Percentiles rank a stretch among this genome's conserved stretches.
Evolutionary conservation across 202 grass and related monocot genomes (phyloP).

Genomic region (Thinopyrum obtusiflorum): DNA sequence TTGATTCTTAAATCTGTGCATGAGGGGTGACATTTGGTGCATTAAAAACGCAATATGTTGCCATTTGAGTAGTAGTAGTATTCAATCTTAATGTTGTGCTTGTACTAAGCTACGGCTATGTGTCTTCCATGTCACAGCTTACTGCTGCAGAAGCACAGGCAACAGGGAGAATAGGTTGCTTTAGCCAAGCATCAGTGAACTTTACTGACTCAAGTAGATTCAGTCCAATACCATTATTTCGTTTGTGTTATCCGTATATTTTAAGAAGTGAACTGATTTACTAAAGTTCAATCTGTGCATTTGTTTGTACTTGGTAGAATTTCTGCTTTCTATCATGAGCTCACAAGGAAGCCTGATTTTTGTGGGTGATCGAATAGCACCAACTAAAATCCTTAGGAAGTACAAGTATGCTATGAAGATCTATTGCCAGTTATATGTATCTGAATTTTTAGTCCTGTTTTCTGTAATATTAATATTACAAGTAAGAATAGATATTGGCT

Average conservation of each 20-base stretch:
- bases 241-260: neutral
- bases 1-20: neutral
- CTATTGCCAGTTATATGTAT: too few relatives aligned
- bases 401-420: too few relatives aligned
- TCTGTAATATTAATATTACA: too few relatives aligned
- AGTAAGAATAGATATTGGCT: too few relatives aligned
- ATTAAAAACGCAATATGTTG: neutral
- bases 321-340: too few relatives aligned
- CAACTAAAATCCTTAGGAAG: too few relatives aligned
- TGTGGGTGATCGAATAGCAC: too few relatives aligned
- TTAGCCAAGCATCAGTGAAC: neutral
- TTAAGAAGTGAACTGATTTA: neutral
- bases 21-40: constrained; percentile 4
- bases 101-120: neutral
- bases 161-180: neutral
- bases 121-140: neutral
- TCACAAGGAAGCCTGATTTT: too few relatives aligned
- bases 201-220: neutral
- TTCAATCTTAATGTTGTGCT: neutral
- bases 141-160: neutral
- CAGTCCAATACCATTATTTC: neutral
- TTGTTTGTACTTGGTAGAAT: too few relatives aligned
- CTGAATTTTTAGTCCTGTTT: too few relatives aligned
- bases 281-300: too few relatives aligned
- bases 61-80: neutral